Evolutionary conservation across 805 yeast genomes (phyloP).

Genomic region (Candida alai): DNA sequence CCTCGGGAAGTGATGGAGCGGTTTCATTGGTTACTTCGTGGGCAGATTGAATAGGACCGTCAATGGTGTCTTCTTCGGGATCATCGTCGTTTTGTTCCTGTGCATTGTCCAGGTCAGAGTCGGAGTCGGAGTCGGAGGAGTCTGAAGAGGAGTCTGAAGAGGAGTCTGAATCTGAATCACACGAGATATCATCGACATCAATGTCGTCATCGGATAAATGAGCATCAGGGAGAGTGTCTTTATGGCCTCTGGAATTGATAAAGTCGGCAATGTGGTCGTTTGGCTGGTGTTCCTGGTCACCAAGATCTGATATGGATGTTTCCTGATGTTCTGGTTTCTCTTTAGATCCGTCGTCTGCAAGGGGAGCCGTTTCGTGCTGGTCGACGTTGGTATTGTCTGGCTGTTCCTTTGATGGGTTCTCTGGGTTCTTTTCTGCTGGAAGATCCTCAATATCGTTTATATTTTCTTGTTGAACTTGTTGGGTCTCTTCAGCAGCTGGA

Average conservation of each 20-base stretch:
- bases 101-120: slow-evolving; percentile 16
- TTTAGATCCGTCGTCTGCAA: too few species aligned
- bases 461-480: too few species aligned
- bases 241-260: too few species aligned
- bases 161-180: slow-evolving; percentile 9
- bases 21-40: slow-evolving; percentile 71
- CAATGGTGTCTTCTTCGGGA: slow-evolving; percentile 41
- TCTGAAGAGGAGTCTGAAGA: slow-evolving; percentile 5
- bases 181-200: slow-evolving; percentile 15
- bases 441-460: too few species aligned
- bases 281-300: too few species aligned
- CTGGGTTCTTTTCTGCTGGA: too few species aligned
- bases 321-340: neutral
- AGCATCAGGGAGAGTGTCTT: too few species aligned
- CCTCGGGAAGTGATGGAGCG: slow-evolving; percentile 66
- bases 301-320: too few species aligned
- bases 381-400: too few species aligned
- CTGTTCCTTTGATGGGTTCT: too few species aligned
- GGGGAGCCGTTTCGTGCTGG: too few species aligned
- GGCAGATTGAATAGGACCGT: slow-evolving; percentile 72
- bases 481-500: too few species aligned
- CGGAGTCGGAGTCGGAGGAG: slow-evolving; percentile 14
- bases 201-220: slow-evolving; percentile 28
- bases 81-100: slow-evolving; percentile 37
- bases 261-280: neutral